Base-by-base conservation (phyloP, 2,329 filamentous ascomycete species). In the Scedosporium minutisporum region DNA sequence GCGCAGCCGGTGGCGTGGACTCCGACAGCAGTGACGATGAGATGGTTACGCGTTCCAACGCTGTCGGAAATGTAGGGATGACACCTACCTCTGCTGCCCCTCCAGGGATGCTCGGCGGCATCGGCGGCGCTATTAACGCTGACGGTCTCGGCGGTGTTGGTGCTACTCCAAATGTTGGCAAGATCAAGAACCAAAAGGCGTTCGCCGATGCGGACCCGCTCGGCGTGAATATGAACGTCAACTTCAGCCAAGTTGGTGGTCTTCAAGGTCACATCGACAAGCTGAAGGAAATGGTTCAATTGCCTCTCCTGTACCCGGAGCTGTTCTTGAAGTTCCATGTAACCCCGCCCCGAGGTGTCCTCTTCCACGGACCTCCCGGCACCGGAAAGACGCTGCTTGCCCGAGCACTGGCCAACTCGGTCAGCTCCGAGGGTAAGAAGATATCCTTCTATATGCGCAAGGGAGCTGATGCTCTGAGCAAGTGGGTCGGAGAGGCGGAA, bases 371-470 rank as follows among this genome's bases (percentile, higher is more conserved):
- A 41, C 95, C 95, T 62, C 95, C 96, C 4, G 95, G 95, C 73
- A 99, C 95, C 16, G 95, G 95, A 82, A 99, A 97, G 78, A 99
- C 95, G 12, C 80, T 99, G n/a, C 84, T 99, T 65, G 95, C 96
- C 61, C 86, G 95, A 69, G 95, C 95, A 51, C 80, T 99, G 57
- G 93, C 96, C 59, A 96, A 95, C 63, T 96, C 90, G 65, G 89
- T 96, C 64, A 93, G 91, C 66, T 86, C 89, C 12, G 89, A 93
- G 59, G 93, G 93, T 23, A 88, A 89, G 67, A 97, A 97, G 73
- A 95, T 99, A 66, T 97, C 93, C 0, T 99, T 99, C 69, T 99
- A 97, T 76, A 99, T 99, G 95, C 89, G 95, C 65, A 99, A 99
- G 76, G 96, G 95, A 72, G 96, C 95, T 25, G 95, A 99, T 81